Base-by-base conservation (phyloP, 345 rosid species). In the Populus tremula region DNA sequence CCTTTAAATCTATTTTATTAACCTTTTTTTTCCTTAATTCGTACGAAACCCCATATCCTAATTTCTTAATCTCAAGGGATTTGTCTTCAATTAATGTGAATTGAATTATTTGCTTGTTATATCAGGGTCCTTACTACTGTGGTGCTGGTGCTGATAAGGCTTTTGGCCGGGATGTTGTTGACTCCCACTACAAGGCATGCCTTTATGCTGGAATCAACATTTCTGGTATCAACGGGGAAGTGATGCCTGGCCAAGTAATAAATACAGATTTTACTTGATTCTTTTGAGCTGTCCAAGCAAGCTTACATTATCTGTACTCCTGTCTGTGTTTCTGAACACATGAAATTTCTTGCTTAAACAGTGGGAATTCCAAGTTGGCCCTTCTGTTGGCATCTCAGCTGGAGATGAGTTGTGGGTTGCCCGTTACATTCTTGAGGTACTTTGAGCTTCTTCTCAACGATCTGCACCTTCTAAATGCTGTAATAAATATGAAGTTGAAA, bases 301-400 rank as follows among this genome's bases (percentile, higher is more conserved):
- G 8, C 45, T 41, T 10, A 10, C 45, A 41, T 2, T 41, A 41
- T 10, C 2, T 43, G 1, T 43, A 10, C 12, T 43, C 47, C 47
- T 11, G 47, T 43, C 47, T 43, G 0, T 2, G 56, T 29, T 56
- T 39, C 11, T 67, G 23, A 64, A 45, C 18, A 3, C 20, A 5
- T 29, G 25, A 27, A 36, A 3, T 43, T 29, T 20, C 6, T 3
- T 49, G 33, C 12, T 18, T n/a, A 7, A 36, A 16, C 78, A 79
- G 82, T 79, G 82, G 82, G 82, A 79, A 56, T 79, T 74, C 53
- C 82, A 79, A 79, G 78, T 79, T 8, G 82, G 82, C 39, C 82
- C 82, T n/a, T 3, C 75, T 5, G 70, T 69, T 59, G 82, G 82
- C 5, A 79, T 79, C 53, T 61, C 78, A 8, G 74, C 82, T 69